Conservation (phyloP, 305 asterid species). For the Petunia hybrid region DNA sequence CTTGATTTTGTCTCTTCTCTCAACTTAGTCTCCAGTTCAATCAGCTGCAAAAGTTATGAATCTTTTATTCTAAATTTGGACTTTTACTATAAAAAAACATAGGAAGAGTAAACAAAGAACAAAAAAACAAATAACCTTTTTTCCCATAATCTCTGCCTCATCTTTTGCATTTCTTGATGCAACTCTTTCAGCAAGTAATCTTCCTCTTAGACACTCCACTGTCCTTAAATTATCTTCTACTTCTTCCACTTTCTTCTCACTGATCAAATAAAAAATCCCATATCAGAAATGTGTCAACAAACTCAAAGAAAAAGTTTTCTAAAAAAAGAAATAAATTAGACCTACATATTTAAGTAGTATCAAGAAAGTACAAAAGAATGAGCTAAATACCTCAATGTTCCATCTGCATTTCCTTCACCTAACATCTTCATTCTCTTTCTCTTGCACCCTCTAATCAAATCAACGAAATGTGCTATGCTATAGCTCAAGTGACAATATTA, state of each 20-base stretch:
- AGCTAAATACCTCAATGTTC: not conserved
- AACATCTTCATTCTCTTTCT: not conserved
- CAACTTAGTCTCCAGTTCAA: slow-evolving; percentile 63
- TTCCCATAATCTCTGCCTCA: slow-evolving; percentile 54
- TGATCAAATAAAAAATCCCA: slow-evolving; percentile 7
- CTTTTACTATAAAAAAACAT: not conserved
- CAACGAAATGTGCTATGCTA: not conserved
- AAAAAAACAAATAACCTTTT: slow-evolving; percentile 49
- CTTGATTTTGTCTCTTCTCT: slow-evolving; percentile 70
- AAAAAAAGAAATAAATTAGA: not conserved
- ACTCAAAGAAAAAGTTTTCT: not conserved
- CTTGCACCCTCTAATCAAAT: not conserved
- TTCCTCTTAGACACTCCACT: slow-evolving; percentile 75
- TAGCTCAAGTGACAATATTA: not conserved
- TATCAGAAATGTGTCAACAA: not conserved
- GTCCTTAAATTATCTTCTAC: slow-evolving; percentile 64
- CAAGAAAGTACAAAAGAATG: not conserved
- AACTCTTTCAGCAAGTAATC: slow-evolving; percentile 79
- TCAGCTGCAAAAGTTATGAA: slow-evolving; percentile 46
- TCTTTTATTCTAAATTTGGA: too few relatives aligned
- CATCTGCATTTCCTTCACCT: slow-evolving; percentile 4
- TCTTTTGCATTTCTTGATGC: slow-evolving; percentile 72
- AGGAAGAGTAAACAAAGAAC: not conserved
- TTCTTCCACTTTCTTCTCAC: slow-evolving; percentile 53
- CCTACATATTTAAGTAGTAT: not conserved